Evolutionary conservation across 176 grass and related monocot genomes (phyloP).

Genomic region (Hyparrhenia diplandra): DNA sequence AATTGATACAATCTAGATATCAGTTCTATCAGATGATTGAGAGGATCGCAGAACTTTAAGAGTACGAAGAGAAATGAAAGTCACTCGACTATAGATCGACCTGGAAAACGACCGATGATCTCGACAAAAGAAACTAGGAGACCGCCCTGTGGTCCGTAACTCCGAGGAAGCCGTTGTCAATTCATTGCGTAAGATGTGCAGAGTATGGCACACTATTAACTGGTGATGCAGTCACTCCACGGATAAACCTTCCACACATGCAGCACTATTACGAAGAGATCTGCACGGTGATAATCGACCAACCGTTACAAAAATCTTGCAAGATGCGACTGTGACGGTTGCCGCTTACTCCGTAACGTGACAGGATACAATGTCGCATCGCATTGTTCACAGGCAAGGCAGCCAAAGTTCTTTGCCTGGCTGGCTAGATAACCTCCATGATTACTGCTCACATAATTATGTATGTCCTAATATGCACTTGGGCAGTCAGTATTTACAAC

Average conservation of each 20-base stretch:
- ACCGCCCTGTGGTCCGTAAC: too few relatives aligned
- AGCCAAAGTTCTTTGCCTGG: background rate
- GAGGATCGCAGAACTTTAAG: background rate
- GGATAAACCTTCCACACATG: slow-evolving; percentile 6
- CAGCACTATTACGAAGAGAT: background rate
- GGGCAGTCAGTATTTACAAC: slow-evolving; percentile 12
- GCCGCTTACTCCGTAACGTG: background rate
- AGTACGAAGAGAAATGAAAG: background rate
- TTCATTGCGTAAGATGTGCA: too few relatives aligned
- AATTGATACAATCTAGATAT: too few relatives aligned
- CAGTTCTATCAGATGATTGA: too few relatives aligned
- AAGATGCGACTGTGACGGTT: background rate
- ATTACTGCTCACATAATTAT: too few relatives aligned
- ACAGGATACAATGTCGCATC: background rate
- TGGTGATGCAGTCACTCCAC: background rate
- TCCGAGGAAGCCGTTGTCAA: background rate
- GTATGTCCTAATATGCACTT: background rate
- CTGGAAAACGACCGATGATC: too few relatives aligned
- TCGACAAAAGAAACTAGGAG: background rate
- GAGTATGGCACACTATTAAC: background rate
- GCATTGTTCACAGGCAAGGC: background rate
- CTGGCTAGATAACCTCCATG: background rate
- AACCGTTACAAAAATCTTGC: background rate
- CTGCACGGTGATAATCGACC: slow-evolving; percentile 11
- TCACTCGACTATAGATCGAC: too few relatives aligned